Evolutionary conservation across 305 asterid species (phyloP), one percentile per base, ranked within the genome.

Genomic region (Fraxinus paxiana): DNA sequence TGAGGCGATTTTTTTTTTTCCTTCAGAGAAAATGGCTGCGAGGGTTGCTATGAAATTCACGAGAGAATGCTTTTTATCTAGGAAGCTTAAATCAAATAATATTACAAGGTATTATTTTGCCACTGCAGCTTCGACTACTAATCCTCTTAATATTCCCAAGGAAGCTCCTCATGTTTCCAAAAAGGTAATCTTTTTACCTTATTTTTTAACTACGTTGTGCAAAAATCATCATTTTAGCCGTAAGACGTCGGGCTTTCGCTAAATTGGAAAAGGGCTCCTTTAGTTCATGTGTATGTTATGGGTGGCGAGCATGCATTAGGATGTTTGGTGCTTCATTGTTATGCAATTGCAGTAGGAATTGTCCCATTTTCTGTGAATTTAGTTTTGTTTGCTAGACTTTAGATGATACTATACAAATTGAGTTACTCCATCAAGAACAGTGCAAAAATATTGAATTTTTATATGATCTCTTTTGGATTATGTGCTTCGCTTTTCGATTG

Each of bases 161-260:
- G 90, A 85, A 83, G 65, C 89, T 82, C 95, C 94, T 83, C 93
- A 91, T 77, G 88, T 90, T 69, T 86, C 98, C 73, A 94, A 86
- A 83, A 94, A 91, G 91, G 97, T 91, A 37, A 61, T 33, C 5
- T 59, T 73, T 6, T 75, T 46, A 18, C 72, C 18, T 18, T 46
- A 6, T 22, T 35, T 74, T 15, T 77, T 77, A n/a, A 73, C 1
- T 56, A 56, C 28, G 24, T 18, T 56, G 67, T 63, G 6, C 35
- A 41, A 72, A 15, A 54, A 33, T 48, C 15, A 31, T 48, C 65
- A 75, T 76, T 76, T 17, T 43, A 70, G 30, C 24, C 69, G 65
- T 35, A 46, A 34, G 28, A 12, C 77, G 73, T 33, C 15, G 63
- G 67, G 0, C 65, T 31, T 81, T 63, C 3, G 41, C 51, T 76